phyloP scores from a whole-genome alignment of 352 stramenopile genomes.

The Globisporangium radiosum region DNA sequence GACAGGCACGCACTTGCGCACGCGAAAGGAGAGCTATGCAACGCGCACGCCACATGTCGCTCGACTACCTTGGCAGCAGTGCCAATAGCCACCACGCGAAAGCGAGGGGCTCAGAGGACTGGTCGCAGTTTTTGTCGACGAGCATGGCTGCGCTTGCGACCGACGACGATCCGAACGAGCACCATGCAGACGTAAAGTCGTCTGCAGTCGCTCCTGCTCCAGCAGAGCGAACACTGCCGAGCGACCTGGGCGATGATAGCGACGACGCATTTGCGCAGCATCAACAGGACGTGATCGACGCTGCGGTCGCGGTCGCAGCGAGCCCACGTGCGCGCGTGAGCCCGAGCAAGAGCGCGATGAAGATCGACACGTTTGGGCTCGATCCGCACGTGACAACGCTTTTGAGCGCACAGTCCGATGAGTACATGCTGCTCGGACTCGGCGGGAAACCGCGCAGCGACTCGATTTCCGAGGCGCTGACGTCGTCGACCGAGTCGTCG shows the following conservation, averaged over 20 bases:
- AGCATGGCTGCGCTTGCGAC: constrained; percentile 55
- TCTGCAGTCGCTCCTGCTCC: not conserved
- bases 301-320: constrained; percentile 13
- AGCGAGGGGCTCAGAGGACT: constrained; percentile 38
- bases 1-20: not conserved
- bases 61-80: constrained; percentile 34
- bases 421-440: constrained; percentile 7
- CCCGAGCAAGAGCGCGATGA: not conserved
- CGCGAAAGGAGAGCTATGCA: constrained; percentile 23
- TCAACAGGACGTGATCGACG: constrained; percentile 15
- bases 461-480: constrained; percentile 33
- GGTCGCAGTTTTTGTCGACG: constrained; percentile 55
- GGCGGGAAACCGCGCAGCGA: constrained; percentile 30
- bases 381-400: not conserved
- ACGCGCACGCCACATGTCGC: constrained; percentile 52
- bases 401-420: constrained; percentile 1
- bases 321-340: constrained; percentile 3
- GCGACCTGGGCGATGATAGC: not conserved
- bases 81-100: constrained; percentile 3
- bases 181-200: not conserved
- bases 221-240: not conserved
- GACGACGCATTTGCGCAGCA: constrained; percentile 16
- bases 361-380: constrained; percentile 15
- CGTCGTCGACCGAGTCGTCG: constrained; percentile 27
- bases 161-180: constrained; percentile 15